phyloP scores from a whole-genome alignment of 345 rosid genomes.

The Brassica rapa region DNA sequence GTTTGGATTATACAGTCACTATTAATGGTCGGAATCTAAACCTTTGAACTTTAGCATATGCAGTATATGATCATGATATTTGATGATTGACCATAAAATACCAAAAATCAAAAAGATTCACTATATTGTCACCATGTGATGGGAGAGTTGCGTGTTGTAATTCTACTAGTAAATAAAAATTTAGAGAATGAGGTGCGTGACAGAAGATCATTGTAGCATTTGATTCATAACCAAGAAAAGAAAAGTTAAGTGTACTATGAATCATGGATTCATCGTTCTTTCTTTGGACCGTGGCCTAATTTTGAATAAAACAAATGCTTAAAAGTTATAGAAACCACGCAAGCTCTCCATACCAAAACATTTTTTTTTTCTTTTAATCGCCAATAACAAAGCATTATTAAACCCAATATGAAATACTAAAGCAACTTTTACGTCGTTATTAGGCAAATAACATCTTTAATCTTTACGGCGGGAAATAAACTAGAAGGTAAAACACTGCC shows the following conservation, averaged over 20 bases:
- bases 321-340: conserved; percentile 13
- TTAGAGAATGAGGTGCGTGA: neutral
- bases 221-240: conserved; percentile 2
- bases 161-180: neutral
- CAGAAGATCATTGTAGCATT: neutral
- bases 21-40: conserved; percentile 1
- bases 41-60: neutral
- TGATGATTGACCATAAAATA: conserved; percentile 27
- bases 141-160: conserved; percentile 28
- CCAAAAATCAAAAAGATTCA: conserved; percentile 35
- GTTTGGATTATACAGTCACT: neutral
- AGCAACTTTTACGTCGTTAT: neutral
- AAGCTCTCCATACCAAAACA: conserved; percentile 2
- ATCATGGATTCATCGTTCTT: conserved; percentile 18
- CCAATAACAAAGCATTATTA: conserved; percentile 1
- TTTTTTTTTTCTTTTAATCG: too few species aligned
- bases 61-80: neutral
- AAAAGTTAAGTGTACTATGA: conserved; percentile 31
- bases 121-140: conserved; percentile 22
- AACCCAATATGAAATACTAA: neutral
- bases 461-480: neutral
- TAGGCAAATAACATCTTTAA: neutral
- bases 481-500: neutral
- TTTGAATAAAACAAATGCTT: neutral
- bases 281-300: conserved; percentile 25